Evolutionary conservation across 257 asterid genomes (phyloP), one percentile per base, ranked within the genome.

Genomic region (Oldenlandia corymbosa): DNA sequence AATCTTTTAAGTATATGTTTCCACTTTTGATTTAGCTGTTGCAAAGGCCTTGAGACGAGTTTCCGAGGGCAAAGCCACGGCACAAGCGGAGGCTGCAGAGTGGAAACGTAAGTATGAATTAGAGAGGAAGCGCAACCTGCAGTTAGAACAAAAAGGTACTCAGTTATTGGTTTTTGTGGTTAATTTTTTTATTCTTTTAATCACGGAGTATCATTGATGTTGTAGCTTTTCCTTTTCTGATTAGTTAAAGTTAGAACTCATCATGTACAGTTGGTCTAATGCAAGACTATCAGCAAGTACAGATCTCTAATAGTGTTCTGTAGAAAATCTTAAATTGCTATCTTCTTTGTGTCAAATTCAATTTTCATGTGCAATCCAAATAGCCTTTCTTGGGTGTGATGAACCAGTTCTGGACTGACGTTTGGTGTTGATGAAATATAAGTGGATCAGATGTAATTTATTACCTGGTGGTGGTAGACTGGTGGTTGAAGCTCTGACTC

Each of bases 61-160:
- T 51, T 74, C 95, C 12, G 95, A 90, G 75, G 92, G 89, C 11
- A 90, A 88, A 86, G 96, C 95, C 46, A 75, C 88, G 70, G 96
- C 96, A 64, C 90, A 82, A 78, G 97, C 96, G 56, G 97, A 90
- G 83, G 96, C 96, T 53, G 87, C 95, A 50, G 96, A 87, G 73
- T 90, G 97, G 97, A 90, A 85, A 80, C 96, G 95, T 21, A 90
- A 78, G 71, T 90, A 85, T 76, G 97, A 90, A 79, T 67, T 87
- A 73, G 91, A 89, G 77, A 84, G 75, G 81, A 76, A 66, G 28
- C 92, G 83, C 7, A 87, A 81, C 76, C 58, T 66, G 78, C 87
- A 75, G 68, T 80, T 85, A 66, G 93, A 88, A 80, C 67, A 75
- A 61, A 76, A 68, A 76, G 96, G 96, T 88, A 64, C 49, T 39